A percentile compares a stretch with the other conserved stretches of the same genome.
These are phyloP conservation scores for Glutinoglossum americanum DNA, from an alignment of 495 filamentous ascomycete species.

Conservation along the genomic window DNA sequence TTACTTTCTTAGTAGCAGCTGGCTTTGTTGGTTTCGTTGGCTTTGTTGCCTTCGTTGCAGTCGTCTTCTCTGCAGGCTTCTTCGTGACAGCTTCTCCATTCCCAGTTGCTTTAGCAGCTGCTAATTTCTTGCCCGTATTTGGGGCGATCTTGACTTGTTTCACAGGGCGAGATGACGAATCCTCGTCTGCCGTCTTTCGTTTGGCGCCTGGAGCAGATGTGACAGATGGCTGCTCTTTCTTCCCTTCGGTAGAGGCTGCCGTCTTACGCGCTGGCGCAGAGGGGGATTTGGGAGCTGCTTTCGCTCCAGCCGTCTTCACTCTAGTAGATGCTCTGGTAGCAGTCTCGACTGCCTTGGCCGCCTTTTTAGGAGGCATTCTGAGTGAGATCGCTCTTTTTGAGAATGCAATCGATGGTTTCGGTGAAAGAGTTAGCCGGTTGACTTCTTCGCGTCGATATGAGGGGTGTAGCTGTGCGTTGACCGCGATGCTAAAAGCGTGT, in stretches of 20 bases:
- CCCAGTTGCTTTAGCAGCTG: background rate
- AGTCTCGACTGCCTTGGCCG: background rate
- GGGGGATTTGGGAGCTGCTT: background rate
- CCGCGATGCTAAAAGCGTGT: background rate
- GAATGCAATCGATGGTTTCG: background rate
- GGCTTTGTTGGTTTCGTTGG: slow-evolving; percentile 1
- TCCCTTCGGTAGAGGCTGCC: background rate
- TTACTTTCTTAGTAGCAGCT: background rate
- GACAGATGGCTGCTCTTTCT: background rate
- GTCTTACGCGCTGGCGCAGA: background rate
- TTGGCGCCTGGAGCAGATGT: background rate
- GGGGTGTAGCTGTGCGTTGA: background rate
- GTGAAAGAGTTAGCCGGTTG: background rate
- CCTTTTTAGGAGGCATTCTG: background rate
- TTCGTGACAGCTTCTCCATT: background rate
- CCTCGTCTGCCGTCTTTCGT: background rate
- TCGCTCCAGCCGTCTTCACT: background rate
- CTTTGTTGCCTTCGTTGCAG: slow-evolving; percentile 5
- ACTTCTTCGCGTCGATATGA: background rate
- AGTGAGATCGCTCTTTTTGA: background rate
- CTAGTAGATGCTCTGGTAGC: background rate
- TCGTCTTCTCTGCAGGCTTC: slow-evolving; percentile 3
- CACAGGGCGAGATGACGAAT: background rate
- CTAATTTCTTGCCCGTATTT: background rate
- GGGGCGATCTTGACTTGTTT: background rate